These are phyloP conservation scores for Sarcocystis neurona DNA, from an alignment of 169 alveolate species.

Conservation along the genomic window DNA sequence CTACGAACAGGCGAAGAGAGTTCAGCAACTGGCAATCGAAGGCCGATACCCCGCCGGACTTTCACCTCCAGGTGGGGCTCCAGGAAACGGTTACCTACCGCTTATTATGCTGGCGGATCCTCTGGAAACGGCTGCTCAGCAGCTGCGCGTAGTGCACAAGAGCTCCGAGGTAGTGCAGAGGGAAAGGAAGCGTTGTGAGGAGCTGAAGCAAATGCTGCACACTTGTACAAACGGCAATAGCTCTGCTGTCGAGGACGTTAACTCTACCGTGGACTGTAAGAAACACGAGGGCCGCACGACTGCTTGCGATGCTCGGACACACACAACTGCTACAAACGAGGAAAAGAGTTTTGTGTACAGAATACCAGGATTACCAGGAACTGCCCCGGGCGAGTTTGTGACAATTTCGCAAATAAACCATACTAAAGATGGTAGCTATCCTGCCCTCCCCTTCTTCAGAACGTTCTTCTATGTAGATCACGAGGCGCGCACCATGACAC, in stretches of 20 bases:
- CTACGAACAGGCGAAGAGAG: constrained; percentile 42
- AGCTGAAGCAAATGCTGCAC: background rate
- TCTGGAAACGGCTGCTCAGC: constrained; percentile 46
- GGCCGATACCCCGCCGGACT: constrained; percentile 21
- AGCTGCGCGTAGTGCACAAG: constrained; percentile 37
- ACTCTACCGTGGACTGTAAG: too few relatives aligned
- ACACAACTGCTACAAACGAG: background rate
- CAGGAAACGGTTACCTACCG: constrained; percentile 60
- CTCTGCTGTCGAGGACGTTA: too few relatives aligned
- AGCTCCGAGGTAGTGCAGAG: constrained; percentile 21
- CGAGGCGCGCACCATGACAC: constrained; percentile 54
- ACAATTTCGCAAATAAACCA: constrained; percentile 60
- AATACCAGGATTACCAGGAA: constrained; percentile 59
- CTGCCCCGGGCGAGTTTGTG: constrained; percentile 66
- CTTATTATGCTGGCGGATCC: constrained; percentile 60
- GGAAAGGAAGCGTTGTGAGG: constrained; percentile 7
- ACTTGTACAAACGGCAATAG: too few relatives aligned
- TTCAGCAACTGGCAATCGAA: constrained; percentile 60
- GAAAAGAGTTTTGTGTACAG: constrained; percentile 43
- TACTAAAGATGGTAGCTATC: constrained; percentile 58
- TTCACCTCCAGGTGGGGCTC: constrained; percentile 22
- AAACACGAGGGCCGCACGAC: background rate
- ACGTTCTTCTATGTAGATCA: constrained; percentile 64
- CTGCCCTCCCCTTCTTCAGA: constrained; percentile 60
- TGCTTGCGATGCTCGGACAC: background rate